A percentile compares a stretch with the other conserved stretches of the same genome.
Conservation (phyloP, 495 filamentous ascomycete species). For the Annulohypoxylon maeteangense region DNA sequence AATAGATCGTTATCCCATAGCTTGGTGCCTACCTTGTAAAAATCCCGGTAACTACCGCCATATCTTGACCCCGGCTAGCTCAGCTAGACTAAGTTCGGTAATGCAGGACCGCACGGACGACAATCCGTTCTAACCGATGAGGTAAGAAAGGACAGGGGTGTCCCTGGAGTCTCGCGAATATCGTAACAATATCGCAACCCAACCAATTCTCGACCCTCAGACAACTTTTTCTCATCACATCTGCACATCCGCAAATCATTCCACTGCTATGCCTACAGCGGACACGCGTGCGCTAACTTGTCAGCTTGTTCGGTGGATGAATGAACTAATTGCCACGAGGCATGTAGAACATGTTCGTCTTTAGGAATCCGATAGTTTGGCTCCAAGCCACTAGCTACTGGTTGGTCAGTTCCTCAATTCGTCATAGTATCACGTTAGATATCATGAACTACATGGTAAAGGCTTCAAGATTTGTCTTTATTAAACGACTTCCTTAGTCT, state of each 20-base stretch:
- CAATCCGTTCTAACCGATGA: conserved; percentile 28
- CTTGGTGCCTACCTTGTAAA: too few species aligned
- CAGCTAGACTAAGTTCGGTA: conserved; percentile 15
- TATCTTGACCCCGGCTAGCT: conserved; percentile 12
- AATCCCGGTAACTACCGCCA: conserved; percentile 2
- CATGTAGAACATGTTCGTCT: background rate
- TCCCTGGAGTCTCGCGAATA: conserved; percentile 20
- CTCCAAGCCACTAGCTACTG: conserved; percentile 6
- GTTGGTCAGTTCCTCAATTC: background rate
- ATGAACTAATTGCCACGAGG: background rate
- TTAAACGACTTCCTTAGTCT: background rate
- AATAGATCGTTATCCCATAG: conserved; percentile 3
- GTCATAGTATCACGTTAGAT: background rate
- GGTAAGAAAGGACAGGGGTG: conserved; percentile 21
- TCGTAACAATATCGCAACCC: conserved; percentile 11
- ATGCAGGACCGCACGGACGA: conserved; percentile 37
- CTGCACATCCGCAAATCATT: background rate
- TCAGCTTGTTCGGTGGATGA: background rate
- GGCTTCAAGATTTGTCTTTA: background rate
- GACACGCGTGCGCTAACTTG: background rate
- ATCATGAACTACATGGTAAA: background rate
- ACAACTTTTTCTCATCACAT: conserved; percentile 5
- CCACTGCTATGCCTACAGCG: conserved; percentile 8
- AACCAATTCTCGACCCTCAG: conserved; percentile 1
- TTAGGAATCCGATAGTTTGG: conserved; percentile 24